Evolutionary conservation across 176 grass and related monocot species (phyloP).

Genomic region (Elymus sibiricus): DNA sequence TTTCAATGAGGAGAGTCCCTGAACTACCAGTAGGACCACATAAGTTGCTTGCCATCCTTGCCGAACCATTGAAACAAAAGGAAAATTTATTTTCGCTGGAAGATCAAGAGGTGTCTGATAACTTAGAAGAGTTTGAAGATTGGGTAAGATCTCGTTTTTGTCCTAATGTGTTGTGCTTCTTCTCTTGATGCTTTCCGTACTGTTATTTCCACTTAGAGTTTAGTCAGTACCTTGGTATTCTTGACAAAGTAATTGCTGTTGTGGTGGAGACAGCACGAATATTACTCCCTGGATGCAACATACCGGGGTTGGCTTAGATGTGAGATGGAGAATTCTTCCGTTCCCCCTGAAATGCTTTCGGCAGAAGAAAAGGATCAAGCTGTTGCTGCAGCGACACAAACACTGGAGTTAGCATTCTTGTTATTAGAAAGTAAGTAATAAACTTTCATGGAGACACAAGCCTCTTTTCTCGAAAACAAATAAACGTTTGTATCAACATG

Average conservation of each 20-base stretch:
- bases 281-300: slow-evolving; percentile 95
- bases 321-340: slow-evolving; percentile 66
- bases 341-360: slow-evolving; percentile 84
- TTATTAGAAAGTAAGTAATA: slow-evolving; percentile 69
- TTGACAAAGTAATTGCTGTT: slow-evolving; percentile 17
- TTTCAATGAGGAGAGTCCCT: slow-evolving; percentile 88
- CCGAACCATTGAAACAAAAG: slow-evolving; percentile 90
- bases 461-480: not conserved
- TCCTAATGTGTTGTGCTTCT: slow-evolving; percentile 6
- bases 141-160: slow-evolving; percentile 64
- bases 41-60: slow-evolving; percentile 90
- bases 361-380: slow-evolving; percentile 79
- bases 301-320: slow-evolving; percentile 94
- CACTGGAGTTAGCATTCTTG: slow-evolving; percentile 65
- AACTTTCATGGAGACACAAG: not conserved
- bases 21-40: slow-evolving; percentile 89
- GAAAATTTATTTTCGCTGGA: slow-evolving; percentile 64
- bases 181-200: slow-evolving; percentile 6
- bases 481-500: not conserved
- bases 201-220: slow-evolving; percentile 17
- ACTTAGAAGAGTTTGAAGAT: slow-evolving; percentile 87
- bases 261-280: slow-evolving; percentile 69
- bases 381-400: slow-evolving; percentile 71
- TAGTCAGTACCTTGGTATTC: not conserved
- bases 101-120: slow-evolving; percentile 69